Evolutionary conservation across 371 early-diverging fungal species (phyloP).

Genomic region (Mortierella sp.): DNA sequence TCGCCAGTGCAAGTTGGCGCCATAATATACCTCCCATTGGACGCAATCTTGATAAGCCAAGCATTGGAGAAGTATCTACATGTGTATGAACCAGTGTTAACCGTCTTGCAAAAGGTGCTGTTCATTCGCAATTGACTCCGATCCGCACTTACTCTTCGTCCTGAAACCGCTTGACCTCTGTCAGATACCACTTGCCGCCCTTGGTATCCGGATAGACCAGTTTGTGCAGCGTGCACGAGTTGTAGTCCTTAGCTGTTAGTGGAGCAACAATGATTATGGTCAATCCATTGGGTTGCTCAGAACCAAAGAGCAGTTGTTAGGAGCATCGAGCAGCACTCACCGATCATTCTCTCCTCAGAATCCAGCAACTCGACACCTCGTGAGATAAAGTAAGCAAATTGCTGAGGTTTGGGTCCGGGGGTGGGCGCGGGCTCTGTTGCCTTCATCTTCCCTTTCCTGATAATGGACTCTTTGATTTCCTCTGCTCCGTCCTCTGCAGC

Average conservation of each 20-base stretch:
- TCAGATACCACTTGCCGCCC: constrained; percentile 75
- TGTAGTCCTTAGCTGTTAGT: constrained; percentile 76
- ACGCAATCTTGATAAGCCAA: constrained; percentile 88
- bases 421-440: constrained; percentile 11
- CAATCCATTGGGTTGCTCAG: background rate
- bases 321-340: constrained; percentile 56
- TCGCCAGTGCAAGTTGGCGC: constrained; percentile 92
- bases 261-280: background rate
- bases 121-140: too few relatives aligned
- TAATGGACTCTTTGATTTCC: constrained; percentile 16
- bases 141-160: constrained; percentile 74
- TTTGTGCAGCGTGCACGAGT: constrained; percentile 83
- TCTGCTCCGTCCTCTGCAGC: constrained; percentile 8
- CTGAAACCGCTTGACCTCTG: constrained; percentile 74
- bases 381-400: constrained; percentile 81
- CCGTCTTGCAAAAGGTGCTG: too few relatives aligned
- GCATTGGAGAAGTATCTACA: constrained; percentile 86
- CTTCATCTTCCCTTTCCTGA: constrained; percentile 46
- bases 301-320: background rate
- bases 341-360: constrained; percentile 79
- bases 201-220: constrained; percentile 78
- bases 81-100: background rate
- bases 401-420: constrained; percentile 36
- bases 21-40: constrained; percentile 85
- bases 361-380: constrained; percentile 92